A percentile compares a stretch with the other conserved stretches of the same genome.
These are phyloP conservation scores for Torrubiellomyces zombiae DNA, from an alignment of 2,329 filamentous ascomycete species.

Conservation along the genomic window DNA sequence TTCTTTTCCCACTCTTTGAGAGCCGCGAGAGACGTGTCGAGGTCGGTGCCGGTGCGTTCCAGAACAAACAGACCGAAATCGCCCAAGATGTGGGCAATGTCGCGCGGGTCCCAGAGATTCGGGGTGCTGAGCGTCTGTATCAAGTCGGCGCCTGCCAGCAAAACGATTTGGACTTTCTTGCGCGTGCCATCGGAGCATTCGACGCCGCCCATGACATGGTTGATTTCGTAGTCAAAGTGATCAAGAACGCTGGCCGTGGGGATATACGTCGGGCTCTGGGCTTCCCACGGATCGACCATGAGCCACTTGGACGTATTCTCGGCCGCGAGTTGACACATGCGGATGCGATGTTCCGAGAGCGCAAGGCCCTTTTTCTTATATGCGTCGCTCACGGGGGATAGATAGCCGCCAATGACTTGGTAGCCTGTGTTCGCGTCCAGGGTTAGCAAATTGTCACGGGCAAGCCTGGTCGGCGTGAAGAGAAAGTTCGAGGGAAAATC, in stretches of 20 bases:
- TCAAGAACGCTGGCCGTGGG: constrained; percentile 81
- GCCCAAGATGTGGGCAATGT: constrained; percentile 76
- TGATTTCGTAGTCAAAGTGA: constrained; percentile 84
- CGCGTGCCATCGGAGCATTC: constrained; percentile 48
- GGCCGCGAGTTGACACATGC: constrained; percentile 76
- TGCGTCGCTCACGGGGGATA: constrained; percentile 15
- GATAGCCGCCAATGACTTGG: constrained; percentile 67
- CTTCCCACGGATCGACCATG: constrained; percentile 82
- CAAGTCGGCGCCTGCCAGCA: constrained; percentile 65
- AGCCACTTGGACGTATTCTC: constrained; percentile 56
- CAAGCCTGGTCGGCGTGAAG: constrained; percentile 36
- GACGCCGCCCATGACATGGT: constrained; percentile 59
- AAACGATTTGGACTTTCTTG: constrained; percentile 54
- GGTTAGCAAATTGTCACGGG: constrained; percentile 54
- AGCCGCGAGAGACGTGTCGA: constrained; percentile 71
- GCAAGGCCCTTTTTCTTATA: constrained; percentile 22
- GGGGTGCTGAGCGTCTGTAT: constrained; percentile 58
- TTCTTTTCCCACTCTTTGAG: constrained; percentile 73
- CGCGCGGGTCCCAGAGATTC: constrained; percentile 67
- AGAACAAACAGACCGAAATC: constrained; percentile 72
- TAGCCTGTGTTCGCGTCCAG: constrained; percentile 28
- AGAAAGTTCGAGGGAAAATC: constrained; percentile 53
- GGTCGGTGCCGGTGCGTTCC: constrained; percentile 77
- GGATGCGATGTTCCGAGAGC: constrained; percentile 19
- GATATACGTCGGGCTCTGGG: constrained; percentile 63